Percentiles rank a stretch among this genome's conserved stretches.
Conservation (phyloP, 2,329 filamentous ascomycete species). For the Cyclaneusma minus region DNA sequence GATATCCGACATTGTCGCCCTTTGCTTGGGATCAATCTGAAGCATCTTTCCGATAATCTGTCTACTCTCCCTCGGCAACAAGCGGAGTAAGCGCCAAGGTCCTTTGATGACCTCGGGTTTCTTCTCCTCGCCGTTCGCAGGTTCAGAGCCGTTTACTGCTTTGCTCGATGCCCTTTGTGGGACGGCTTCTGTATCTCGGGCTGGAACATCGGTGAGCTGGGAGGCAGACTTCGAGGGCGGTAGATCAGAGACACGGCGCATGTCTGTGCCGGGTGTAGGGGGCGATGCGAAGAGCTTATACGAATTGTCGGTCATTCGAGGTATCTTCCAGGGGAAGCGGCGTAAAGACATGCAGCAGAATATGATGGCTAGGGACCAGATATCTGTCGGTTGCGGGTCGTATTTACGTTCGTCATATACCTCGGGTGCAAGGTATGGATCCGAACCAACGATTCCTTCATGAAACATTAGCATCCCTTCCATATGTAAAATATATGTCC, state of each 20-base stretch:
- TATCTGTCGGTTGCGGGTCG: constrained; percentile 83
- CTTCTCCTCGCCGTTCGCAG: constrained; percentile 25
- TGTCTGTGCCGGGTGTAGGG: constrained; percentile 52
- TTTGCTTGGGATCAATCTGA: constrained; percentile 67
- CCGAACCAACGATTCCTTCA: constrained; percentile 62
- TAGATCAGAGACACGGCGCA: constrained; percentile 10
- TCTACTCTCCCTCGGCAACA: constrained; percentile 77
- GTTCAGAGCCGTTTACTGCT: too few species aligned
- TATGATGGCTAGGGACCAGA: constrained; percentile 97
- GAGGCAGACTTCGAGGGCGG: constrained; percentile 12
- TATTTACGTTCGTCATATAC: constrained; percentile 91
- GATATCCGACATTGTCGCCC: constrained; percentile 76
- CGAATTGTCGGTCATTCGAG: constrained; percentile 80
- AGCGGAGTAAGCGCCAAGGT: constrained; percentile 74
- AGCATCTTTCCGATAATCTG: constrained; percentile 89
- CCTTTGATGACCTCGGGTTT: constrained; percentile 70
- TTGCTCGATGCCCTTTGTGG: constrained; percentile 8
- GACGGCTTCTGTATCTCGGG: constrained; percentile 7
- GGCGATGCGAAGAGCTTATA: constrained; percentile 84
- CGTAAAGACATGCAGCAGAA: constrained; percentile 97
- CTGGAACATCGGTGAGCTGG: constrained; percentile 9
- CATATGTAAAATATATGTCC: not conserved
- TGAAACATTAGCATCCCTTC: constrained; percentile 2
- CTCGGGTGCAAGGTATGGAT: constrained; percentile 92
- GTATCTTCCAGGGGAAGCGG: constrained; percentile 94